A percentile compares a stretch with the other conserved stretches of the same genome.
phyloP scores from a whole-genome alignment of 495 filamentous ascomycete species.

The Aspergillus funiculosus region DNA sequence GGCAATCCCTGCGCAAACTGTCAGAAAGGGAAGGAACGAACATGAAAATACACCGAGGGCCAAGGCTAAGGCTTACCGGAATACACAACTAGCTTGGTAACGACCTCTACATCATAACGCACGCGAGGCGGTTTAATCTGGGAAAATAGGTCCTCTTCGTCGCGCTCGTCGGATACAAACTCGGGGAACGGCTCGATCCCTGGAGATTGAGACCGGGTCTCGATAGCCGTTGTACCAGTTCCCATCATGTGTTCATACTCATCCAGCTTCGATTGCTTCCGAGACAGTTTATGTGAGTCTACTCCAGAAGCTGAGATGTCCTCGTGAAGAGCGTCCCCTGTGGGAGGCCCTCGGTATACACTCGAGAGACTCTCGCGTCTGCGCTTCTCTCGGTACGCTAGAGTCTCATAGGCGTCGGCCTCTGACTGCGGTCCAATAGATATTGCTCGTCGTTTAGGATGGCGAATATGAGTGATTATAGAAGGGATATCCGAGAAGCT shows the following conservation, averaged over 20 bases:
- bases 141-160: slow-evolving; percentile 79
- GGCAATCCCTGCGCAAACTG: slow-evolving; percentile 55
- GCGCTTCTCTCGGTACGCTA: slow-evolving; percentile 83
- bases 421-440: slow-evolving; percentile 92
- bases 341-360: slow-evolving; percentile 24
- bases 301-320: slow-evolving; percentile 4
- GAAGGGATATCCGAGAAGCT: slow-evolving; percentile 76
- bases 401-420: slow-evolving; percentile 90
- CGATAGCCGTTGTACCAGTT: slow-evolving; percentile 38
- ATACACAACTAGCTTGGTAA: slow-evolving; percentile 96
- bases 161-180: slow-evolving; percentile 36
- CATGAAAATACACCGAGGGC: neutral
- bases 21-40: neutral
- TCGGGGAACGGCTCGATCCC: slow-evolving; percentile 30
- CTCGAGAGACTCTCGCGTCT: slow-evolving; percentile 64
- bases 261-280: slow-evolving; percentile 43
- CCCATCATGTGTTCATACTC: slow-evolving; percentile 70
- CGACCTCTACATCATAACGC: slow-evolving; percentile 93
- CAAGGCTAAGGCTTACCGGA: slow-evolving; percentile 55
- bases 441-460: slow-evolving; percentile 73
- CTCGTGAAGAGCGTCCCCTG: slow-evolving; percentile 16
- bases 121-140: slow-evolving; percentile 81
- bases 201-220: slow-evolving; percentile 16
- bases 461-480: slow-evolving; percentile 70
- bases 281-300: slow-evolving; percentile 14